A percentile compares a stretch with the other conserved stretches of the same genome.
These are phyloP conservation scores for Vitis riparia DNA, from an alignment of 164 flowering plant genomes.

Conservation along the genomic window DNA sequence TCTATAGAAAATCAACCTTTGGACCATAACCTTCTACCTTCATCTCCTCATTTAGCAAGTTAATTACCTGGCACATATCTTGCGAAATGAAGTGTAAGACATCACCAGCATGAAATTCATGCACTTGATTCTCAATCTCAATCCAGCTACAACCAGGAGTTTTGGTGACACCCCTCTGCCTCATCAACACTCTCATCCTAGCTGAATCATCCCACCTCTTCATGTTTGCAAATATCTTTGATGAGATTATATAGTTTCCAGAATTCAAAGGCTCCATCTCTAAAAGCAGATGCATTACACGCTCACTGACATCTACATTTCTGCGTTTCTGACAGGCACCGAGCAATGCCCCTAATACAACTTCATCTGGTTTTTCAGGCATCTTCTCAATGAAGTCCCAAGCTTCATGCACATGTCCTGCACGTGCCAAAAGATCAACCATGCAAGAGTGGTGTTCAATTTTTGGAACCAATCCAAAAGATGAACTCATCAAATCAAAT, in stretches of 20 bases:
- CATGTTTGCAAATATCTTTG: slow-evolving; percentile 58
- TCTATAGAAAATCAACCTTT: slow-evolving; percentile 9
- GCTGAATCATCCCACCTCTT: slow-evolving; percentile 69
- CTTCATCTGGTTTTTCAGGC: slow-evolving; percentile 71
- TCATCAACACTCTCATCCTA: slow-evolving; percentile 63
- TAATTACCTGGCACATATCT: slow-evolving; percentile 18
- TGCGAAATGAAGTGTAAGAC: slow-evolving; percentile 11
- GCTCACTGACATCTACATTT: slow-evolving; percentile 49
- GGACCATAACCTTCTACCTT: slow-evolving; percentile 35
- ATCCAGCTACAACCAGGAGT: slow-evolving; percentile 80
- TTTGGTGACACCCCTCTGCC: slow-evolving; percentile 51
- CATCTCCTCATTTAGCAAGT: slow-evolving; percentile 43
- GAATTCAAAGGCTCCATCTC: slow-evolving; percentile 64
- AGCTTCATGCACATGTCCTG: slow-evolving; percentile 65
- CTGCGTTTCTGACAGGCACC: slow-evolving; percentile 59
- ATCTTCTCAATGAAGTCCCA: slow-evolving; percentile 56
- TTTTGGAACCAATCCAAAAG: slow-evolving; percentile 55
- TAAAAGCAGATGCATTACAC: slow-evolving; percentile 42
- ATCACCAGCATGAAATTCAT: slow-evolving; percentile 57
- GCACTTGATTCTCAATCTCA: slow-evolving; percentile 34
- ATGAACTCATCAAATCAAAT: slow-evolving; percentile 41
- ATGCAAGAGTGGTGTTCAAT: slow-evolving; percentile 70
- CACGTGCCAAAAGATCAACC: slow-evolving; percentile 80
- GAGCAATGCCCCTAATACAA: slow-evolving; percentile 60
- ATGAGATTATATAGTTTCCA: slow-evolving; percentile 63